Percentiles rank a stretch among this genome's conserved stretches.
Evolutionary conservation across 2,329 filamentous ascomycete genomes (phyloP).

Genomic region (Fusarium robinianum): DNA sequence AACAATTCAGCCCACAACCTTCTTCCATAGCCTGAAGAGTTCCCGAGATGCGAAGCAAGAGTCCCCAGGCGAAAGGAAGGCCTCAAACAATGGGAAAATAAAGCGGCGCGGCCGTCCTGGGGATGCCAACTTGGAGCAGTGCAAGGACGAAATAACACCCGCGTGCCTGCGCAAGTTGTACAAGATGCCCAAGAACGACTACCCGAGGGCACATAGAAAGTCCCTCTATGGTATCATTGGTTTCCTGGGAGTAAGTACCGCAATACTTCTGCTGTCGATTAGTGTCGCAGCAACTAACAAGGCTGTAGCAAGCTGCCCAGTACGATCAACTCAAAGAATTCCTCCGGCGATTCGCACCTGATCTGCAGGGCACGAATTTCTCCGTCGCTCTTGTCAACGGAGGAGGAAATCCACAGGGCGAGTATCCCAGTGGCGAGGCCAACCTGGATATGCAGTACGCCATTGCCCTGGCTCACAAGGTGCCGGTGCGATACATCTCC

Average conservation of each 20-base stretch:
- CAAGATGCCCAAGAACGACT: conserved; percentile 46
- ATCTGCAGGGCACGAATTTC: conserved; percentile 59
- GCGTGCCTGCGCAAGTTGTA: conserved; percentile 52
- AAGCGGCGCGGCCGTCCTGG: conserved; percentile 1
- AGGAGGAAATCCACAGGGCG: conserved; percentile 55
- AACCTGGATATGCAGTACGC: conserved; percentile 47
- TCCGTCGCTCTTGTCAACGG: conserved; percentile 60
- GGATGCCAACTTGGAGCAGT: conserved; percentile 32
- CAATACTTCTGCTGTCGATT: background rate
- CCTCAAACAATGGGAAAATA: background rate
- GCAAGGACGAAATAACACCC: conserved; percentile 48
- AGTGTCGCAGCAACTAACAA: conserved; percentile 9
- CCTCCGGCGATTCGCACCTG: conserved; percentile 56
- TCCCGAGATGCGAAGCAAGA: background rate
- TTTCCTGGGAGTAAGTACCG: conserved; percentile 44
- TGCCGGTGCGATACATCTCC: conserved; percentile 42
- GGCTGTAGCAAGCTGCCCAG: conserved; percentile 52
- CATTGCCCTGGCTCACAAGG: conserved; percentile 40
- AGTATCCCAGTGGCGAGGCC: conserved; percentile 40
- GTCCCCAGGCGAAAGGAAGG: background rate
- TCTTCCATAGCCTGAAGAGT: conserved; percentile 23
- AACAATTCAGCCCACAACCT: conserved; percentile 55
- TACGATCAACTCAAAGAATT: conserved; percentile 61
- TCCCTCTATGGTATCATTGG: conserved; percentile 66
- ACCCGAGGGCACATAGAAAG: conserved; percentile 61